phyloP scores from a whole-genome alignment of 164 flowering plant species.

The Chloranthus sessilifolius region DNA sequence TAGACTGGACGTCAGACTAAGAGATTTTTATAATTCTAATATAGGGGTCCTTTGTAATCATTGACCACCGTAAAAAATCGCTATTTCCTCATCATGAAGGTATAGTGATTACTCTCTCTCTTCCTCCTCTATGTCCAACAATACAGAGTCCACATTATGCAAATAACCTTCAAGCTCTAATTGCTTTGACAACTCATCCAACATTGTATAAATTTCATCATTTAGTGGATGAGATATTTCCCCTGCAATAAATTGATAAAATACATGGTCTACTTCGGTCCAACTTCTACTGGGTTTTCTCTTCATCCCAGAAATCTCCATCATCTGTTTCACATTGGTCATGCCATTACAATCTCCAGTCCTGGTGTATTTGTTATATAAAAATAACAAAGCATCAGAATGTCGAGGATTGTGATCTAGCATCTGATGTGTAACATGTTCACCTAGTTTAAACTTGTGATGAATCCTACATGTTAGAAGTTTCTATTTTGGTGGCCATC shows the following conservation, averaged over 20 bases:
- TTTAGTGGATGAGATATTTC: slow-evolving; percentile 29
- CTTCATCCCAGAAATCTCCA: slow-evolving; percentile 28
- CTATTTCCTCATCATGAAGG: slow-evolving; percentile 38
- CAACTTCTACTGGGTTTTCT: slow-evolving; percentile 36
- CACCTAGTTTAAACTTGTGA: slow-evolving; percentile 28
- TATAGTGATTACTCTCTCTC: slow-evolving; percentile 27
- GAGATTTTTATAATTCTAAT: slow-evolving; percentile 11
- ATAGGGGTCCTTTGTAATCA: slow-evolving; percentile 10
- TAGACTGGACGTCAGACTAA: slow-evolving; percentile 9
- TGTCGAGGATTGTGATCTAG: slow-evolving; percentile 35
- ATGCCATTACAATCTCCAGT: slow-evolving; percentile 31
- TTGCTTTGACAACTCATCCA: slow-evolving; percentile 24
- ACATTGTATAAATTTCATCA: slow-evolving; percentile 26
- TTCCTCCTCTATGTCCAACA: slow-evolving; percentile 29
- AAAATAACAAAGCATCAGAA: slow-evolving; percentile 34
- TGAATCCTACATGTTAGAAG: slow-evolving; percentile 17
- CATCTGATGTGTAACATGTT: slow-evolving; percentile 28
- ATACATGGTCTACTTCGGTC: slow-evolving; percentile 30
- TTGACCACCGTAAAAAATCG: slow-evolving; percentile 33
- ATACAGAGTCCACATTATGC: slow-evolving; percentile 20
- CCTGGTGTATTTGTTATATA: slow-evolving; percentile 37
- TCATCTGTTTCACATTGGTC: slow-evolving; percentile 21
- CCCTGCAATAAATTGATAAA: slow-evolving; percentile 37
- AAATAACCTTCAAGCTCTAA: slow-evolving; percentile 26
- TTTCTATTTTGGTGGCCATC: slow-evolving; percentile 10